Evolutionary conservation across 805 yeast species (phyloP), one percentile per base, ranked within the genome.

Genomic region (Scheffersomyces ergatensis): DNA sequence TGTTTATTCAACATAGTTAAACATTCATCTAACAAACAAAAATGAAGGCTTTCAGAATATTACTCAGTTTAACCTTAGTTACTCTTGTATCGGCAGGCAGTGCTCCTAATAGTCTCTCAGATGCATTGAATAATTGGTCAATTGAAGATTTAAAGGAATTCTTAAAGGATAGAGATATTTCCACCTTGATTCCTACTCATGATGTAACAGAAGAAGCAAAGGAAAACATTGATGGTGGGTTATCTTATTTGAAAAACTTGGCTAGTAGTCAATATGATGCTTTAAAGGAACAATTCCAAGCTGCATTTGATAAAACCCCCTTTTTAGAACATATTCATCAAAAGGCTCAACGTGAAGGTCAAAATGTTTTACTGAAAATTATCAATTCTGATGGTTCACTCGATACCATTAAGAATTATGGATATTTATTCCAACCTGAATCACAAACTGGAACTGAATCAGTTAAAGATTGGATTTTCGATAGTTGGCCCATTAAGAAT

Each of bases 391-490:
- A 25, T 6, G 13, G 5, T 13, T 25, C 13, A 12, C n/a, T 13
- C 5, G 29, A 25, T 13, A 31, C n/a, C 3, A 24, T 31, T 25
- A 33, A 31, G 4, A 42, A 35, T 39, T 42, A 34, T 17, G 38
- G 29, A 21, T 43, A 42, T 19, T 38, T 38, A 14, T 42, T 43
- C 21, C 35, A 9, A 26, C 14, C 16, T 18, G 40, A 35, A 5
- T 23, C 36, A 23, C 38, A 39, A 33, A 33, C 35, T n/a, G 24
- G 24, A 21, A 21, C 9, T 21, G n/a, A n/a, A n/a, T 31, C 37
- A 12, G 38, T 55, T 21, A 48, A 50, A 26, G 67, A 65, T 19
- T 77, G 82, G 82, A 44, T 76, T n/a, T 76, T 77, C 44, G 63
- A 63, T 17, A 65, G 78, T 13, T 75, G 80, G 80, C 54, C 69